A percentile compares a stretch with the other conserved stretches of the same genome.
phyloP scores from a whole-genome alignment of 2,329 filamentous ascomycete genomes.

The Fusarium sp. region DNA sequence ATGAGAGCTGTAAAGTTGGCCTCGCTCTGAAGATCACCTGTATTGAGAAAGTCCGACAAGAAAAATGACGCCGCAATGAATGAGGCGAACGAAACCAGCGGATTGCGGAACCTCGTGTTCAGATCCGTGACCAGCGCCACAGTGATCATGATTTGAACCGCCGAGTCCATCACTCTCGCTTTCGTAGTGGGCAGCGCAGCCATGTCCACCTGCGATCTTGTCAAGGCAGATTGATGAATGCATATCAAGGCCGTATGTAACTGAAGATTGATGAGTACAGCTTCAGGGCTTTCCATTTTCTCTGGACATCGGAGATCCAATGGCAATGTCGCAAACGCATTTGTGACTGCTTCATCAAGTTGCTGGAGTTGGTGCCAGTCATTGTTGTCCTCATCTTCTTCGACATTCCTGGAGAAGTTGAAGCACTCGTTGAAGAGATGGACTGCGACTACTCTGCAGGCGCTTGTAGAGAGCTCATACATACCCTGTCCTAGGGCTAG shows the following conservation, averaged over 20 bases:
- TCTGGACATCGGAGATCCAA: conserved; percentile 21
- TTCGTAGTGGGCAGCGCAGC: conserved; percentile 3
- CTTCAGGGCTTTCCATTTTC: conserved; percentile 18
- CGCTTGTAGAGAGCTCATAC: conserved; percentile 29
- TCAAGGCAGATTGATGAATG: conserved; percentile 7
- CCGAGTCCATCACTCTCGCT: conserved; percentile 8
- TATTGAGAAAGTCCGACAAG: neutral
- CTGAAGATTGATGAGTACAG: conserved; percentile 29
- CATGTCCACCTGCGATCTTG: conserved; percentile 22
- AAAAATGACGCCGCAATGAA: conserved; percentile 29
- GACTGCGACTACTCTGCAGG: conserved; percentile 29
- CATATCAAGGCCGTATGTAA: conserved; percentile 27
- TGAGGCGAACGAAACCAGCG: conserved; percentile 11
- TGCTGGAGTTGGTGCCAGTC: conserved; percentile 22
- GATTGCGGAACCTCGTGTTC: conserved; percentile 17
- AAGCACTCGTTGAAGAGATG: conserved; percentile 35
- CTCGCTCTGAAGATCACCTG: conserved; percentile 8
- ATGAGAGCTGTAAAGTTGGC: conserved; percentile 73
- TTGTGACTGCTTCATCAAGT: conserved; percentile 10
- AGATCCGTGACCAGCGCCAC: conserved; percentile 25
- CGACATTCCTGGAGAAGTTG: conserved; percentile 23
- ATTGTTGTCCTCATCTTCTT: conserved; percentile 14
- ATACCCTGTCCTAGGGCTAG: conserved; percentile 30
- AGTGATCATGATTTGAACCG: conserved; percentile 28
- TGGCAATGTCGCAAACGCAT: conserved; percentile 19